phyloP scores from a whole-genome alignment of 257 asterid species.

The Penstemon barbatus region DNA sequence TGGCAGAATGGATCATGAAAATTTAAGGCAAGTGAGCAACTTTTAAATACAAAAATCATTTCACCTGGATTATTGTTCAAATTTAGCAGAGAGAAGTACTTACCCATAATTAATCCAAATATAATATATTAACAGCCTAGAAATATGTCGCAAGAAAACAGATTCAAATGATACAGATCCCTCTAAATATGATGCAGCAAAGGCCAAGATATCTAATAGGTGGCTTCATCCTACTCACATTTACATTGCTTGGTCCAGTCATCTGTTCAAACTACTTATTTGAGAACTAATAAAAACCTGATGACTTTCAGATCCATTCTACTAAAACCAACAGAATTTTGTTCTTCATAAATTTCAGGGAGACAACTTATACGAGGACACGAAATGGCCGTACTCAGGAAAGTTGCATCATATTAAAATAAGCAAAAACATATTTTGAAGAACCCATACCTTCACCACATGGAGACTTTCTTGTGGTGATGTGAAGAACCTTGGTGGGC shows the following conservation, averaged over 20 bases:
- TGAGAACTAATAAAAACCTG: not conserved
- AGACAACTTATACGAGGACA: too few species aligned
- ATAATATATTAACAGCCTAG: not conserved
- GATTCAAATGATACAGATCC: not conserved
- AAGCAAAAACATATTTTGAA: not conserved
- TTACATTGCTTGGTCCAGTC: not conserved
- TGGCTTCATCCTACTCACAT: not conserved
- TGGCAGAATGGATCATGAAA: too few species aligned
- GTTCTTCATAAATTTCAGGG: not conserved
- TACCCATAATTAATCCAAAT: too few species aligned
- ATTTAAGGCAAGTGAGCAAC: too few species aligned
- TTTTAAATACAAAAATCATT: too few species aligned
- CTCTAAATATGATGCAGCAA: not conserved
- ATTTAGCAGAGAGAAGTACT: too few species aligned
- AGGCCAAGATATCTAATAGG: not conserved
- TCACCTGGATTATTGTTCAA: too few species aligned
- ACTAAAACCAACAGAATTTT: not conserved
- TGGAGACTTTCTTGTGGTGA: constrained; percentile 73
- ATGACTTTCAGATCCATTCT: not conserved
- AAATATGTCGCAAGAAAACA: too few species aligned
- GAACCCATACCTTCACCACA: constrained; percentile 61
- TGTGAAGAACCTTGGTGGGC: constrained; percentile 68
- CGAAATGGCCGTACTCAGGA: not conserved
- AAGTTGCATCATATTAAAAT: not conserved
- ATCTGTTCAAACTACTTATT: not conserved